Base-by-base conservation (phyloP, 2,329 filamentous ascomycete genomes). In the Colletotrichum lupini region DNA sequence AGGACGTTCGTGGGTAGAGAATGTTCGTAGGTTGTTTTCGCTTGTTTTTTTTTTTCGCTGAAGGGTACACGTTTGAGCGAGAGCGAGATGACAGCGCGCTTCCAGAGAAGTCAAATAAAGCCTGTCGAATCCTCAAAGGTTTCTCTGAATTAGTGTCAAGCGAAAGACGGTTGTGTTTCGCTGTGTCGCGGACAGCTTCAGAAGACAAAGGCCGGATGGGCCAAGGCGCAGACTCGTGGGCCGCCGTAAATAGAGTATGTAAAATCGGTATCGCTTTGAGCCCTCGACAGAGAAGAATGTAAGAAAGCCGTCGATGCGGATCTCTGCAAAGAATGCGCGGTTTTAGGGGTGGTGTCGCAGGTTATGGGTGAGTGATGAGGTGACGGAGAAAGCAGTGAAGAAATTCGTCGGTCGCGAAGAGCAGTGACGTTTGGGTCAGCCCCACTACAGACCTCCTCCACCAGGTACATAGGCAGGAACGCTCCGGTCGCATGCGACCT, bases 361-460 rank as follows among this genome's bases (percentile, higher is more conserved):
- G 19, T 49, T 5, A 61, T 37, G 22, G 32, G 53, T 46, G 53
- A 56, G 52, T 70, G 61, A 59, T 56, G 57, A 52, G 52, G 46
- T 61, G 56, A 19, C 49, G 57, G 42, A 57, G 35, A 58, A 9
- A 42, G 35, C 37, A 42, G 52, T 62, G 62, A 74, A 74, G 68
- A 74, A 74, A 68, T 68, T 72, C 72, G 59, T 55, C 67, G n/a
- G 60, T 74, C 72, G 72, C 71, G 56, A 73, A 71, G 63, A 73
- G 72, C 74, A 73, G 68, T 69, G 74, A 75, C 74, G 74, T 75
- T 75, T 75, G 72, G 72, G 66, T 71, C 53, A 71, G 73, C 73
- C 66, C 64, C 71, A 65, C 71, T 42, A 65, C 30, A 59, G 59
- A 59, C 42, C 56, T 35, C 37, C 55, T 52, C 42, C 61, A 62